These are phyloP conservation scores for Calophaca sinica DNA, from an alignment of 306 rosid species.

Conservation along the genomic window DNA sequence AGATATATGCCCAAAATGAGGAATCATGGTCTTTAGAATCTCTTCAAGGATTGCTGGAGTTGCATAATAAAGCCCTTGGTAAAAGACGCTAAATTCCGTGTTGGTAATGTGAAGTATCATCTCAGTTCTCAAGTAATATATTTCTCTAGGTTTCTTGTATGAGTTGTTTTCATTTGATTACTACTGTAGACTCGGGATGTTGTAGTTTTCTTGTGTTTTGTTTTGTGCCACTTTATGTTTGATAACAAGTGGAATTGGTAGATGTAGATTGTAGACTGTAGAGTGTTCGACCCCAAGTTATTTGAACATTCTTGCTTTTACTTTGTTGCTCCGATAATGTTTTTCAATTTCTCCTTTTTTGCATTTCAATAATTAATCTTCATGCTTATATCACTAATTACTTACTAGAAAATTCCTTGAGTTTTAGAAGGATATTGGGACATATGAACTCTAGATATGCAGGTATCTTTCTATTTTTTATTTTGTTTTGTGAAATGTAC, in stretches of 20 bases:
- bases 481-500: neutral
- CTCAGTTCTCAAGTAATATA: conserved; percentile 40
- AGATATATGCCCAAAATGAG: conserved; percentile 77
- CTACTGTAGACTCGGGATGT: conserved; percentile 7
- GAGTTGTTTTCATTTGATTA: neutral
- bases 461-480: neutral
- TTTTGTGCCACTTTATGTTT: neutral
- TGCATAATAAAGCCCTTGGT: conserved; percentile 63
- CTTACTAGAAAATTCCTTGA: neutral
- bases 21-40: conserved; percentile 76
- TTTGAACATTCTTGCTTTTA: conserved; percentile 4
- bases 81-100: conserved; percentile 49
- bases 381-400: neutral
- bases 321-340: neutral
- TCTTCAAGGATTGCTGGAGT: conserved; percentile 73
- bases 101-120: conserved; percentile 31
- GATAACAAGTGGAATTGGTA: neutral
- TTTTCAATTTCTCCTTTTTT: neutral
- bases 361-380: too few species aligned
- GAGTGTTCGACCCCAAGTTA: neutral
- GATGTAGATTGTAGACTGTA: neutral
- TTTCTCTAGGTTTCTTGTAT: conserved; percentile 23
- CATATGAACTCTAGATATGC: neutral
- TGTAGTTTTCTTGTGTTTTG: neutral
- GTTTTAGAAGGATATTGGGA: neutral